A percentile compares a stretch with the other conserved stretches of the same genome.
These are phyloP conservation scores for Naganishia vishniacii DNA, from an alignment of 768 basidiomycete species.

Conservation along the genomic window DNA sequence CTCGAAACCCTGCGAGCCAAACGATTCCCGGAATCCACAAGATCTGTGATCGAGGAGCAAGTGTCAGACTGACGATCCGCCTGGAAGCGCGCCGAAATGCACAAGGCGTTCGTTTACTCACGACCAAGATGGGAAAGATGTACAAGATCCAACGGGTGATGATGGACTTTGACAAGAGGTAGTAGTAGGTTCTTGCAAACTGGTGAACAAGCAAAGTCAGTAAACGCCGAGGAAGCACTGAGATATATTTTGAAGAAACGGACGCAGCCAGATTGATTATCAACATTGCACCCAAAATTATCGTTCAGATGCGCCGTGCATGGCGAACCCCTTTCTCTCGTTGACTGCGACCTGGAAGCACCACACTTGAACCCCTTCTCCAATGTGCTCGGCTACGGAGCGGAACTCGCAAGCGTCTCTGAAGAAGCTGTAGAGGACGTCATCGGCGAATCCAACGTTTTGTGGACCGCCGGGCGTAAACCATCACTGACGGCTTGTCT, in stretches of 20 bases:
- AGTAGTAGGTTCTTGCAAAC: constrained; percentile 64
- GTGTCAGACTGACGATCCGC: neutral
- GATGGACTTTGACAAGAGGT: constrained; percentile 68
- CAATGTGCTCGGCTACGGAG: too few species aligned
- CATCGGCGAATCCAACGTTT: too few species aligned
- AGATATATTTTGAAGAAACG: too few species aligned
- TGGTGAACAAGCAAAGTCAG: constrained; percentile 39
- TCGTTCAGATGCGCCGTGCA: neutral
- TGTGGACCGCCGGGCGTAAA: too few species aligned
- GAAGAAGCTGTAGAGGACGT: neutral
- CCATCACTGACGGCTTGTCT: neutral
- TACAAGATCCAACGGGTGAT: constrained; percentile 69
- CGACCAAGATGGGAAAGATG: constrained; percentile 65
- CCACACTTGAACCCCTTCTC: too few species aligned
- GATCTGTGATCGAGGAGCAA: constrained; percentile 22
- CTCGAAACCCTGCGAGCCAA: constrained; percentile 55
- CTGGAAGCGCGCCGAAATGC: constrained; percentile 75
- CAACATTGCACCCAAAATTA: neutral
- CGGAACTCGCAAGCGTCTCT: too few species aligned
- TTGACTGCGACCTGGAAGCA: too few species aligned
- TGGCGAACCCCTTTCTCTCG: neutral
- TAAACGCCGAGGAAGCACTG: too few species aligned
- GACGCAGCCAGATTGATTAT: constrained; percentile 4
- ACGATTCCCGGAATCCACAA: constrained; percentile 58
- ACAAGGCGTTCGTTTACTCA: too few species aligned